phyloP scores from a whole-genome alignment of 2,329 filamentous ascomycete species.

The Alternaria panax region DNA sequence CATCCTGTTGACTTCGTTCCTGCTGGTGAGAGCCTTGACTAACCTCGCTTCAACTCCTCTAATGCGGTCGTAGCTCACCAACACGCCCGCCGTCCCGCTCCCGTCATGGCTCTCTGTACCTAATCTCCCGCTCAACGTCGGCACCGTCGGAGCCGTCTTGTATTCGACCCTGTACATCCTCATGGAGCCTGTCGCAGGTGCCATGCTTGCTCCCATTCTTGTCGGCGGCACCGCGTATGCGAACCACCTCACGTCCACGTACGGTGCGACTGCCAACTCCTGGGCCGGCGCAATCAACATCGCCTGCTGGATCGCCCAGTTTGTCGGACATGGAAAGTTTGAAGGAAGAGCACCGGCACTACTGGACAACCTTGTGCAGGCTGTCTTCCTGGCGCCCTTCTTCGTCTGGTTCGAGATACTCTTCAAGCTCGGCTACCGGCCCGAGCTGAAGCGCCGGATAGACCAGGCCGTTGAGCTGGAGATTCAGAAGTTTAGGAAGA shows the following conservation, averaged over 20 bases:
- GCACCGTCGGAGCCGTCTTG: constrained; percentile 63
- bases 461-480: constrained; percentile 78
- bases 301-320: constrained; percentile 85
- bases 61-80: constrained; percentile 59
- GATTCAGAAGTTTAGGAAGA: constrained; percentile 72
- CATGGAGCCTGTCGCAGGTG: constrained; percentile 91
- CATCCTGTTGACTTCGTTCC: constrained; percentile 74
- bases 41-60: constrained; percentile 4
- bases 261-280: constrained; percentile 67
- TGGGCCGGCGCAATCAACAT: constrained; percentile 74
- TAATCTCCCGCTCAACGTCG: constrained; percentile 66
- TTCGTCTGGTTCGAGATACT: constrained; percentile 97
- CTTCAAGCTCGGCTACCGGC: constrained; percentile 89
- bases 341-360: constrained; percentile 88
- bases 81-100: constrained; percentile 61
- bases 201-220: constrained; percentile 76
- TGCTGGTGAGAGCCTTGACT: constrained; percentile 65
- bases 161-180: constrained; percentile 87
- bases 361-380: constrained; percentile 90
- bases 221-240: constrained; percentile 75
- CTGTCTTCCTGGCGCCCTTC: constrained; percentile 89
- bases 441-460: constrained; percentile 82
- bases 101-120: constrained; percentile 63
- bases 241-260: constrained; percentile 75
- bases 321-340: constrained; percentile 88